phyloP scores from a whole-genome alignment of 1,139 yeast genomes.

The Yamadazyma spencermartinsiae region DNA sequence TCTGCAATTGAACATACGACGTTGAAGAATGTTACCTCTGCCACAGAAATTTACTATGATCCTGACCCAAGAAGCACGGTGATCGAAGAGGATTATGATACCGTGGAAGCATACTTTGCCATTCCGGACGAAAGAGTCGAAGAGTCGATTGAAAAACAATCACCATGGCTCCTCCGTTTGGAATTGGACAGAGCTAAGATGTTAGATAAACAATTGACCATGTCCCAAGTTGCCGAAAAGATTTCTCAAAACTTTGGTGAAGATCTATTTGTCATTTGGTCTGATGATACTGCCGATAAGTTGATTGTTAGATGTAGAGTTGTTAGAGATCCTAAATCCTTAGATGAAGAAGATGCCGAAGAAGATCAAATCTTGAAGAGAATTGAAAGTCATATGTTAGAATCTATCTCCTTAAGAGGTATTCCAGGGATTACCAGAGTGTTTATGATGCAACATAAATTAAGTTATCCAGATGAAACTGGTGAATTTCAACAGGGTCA shows the following conservation, averaged over 20 bases:
- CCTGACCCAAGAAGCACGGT: conserved; percentile 97
- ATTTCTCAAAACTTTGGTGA: conserved; percentile 92
- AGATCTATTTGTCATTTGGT: conserved; percentile 96
- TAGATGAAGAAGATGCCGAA: conserved; percentile 94
- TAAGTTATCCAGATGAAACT: conserved; percentile 70
- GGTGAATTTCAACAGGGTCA: conserved; percentile 89
- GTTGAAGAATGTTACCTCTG: conserved; percentile 91
- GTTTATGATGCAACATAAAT: conserved; percentile 91
- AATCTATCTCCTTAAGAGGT: conserved; percentile 93
- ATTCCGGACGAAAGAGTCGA: conserved; percentile 98
- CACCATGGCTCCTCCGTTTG: conserved; percentile 96
- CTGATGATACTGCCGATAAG: conserved; percentile 98
- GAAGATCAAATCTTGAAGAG: conserved; percentile 96
- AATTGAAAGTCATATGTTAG: conserved; percentile 95
- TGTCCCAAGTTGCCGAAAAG: conserved; percentile 98
- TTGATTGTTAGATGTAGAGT: conserved; percentile 97
- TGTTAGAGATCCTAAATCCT: conserved; percentile 90
- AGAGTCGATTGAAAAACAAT: conserved; percentile 87
- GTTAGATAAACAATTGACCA: conserved; percentile 96
- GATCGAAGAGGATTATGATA: conserved; percentile 94
- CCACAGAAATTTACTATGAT: conserved; percentile 95
- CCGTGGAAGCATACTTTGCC: conserved; percentile 95
- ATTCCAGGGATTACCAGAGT: conserved; percentile 92
- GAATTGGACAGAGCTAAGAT: conserved; percentile 98
- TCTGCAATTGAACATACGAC: conserved; percentile 97